These are phyloP conservation scores for Yamadazyma epiphylla DNA, from an alignment of 1,139 yeast species.

Conservation along the genomic window DNA sequence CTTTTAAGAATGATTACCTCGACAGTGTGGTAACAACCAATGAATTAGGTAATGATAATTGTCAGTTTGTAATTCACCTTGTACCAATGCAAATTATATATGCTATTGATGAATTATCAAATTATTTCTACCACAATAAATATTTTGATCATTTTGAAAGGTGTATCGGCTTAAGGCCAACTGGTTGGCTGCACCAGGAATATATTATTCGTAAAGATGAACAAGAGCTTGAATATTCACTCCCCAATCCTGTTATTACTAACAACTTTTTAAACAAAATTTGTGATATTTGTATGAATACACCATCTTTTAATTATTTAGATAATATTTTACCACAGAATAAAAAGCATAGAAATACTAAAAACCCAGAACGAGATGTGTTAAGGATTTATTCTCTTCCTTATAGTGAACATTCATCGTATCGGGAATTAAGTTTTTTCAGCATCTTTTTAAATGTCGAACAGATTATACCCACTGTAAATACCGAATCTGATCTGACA, in stretches of 20 bases:
- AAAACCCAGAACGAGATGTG: conserved; percentile 21
- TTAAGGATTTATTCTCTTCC: conserved; percentile 63
- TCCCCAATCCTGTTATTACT: conserved; percentile 3
- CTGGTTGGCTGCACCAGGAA: conserved; percentile 63
- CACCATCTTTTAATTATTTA: conserved; percentile 22
- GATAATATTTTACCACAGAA: conserved; percentile 33
- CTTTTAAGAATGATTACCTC: conserved; percentile 31
- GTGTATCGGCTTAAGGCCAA: conserved; percentile 68
- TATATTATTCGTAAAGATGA: conserved; percentile 10
- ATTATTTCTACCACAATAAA: conserved; percentile 49
- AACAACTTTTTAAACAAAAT: conserved; percentile 11
- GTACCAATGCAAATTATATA: conserved; percentile 56
- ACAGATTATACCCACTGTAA: conserved; percentile 78
- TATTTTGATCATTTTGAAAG: conserved; percentile 48
- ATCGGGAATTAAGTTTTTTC: conserved; percentile 69
- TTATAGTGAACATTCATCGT: conserved; percentile 92
- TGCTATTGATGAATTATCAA: conserved; percentile 33
- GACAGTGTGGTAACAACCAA: conserved; percentile 26
- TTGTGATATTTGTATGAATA: conserved; percentile 11
- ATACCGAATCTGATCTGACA: conserved; percentile 37
- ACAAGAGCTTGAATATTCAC: conserved; percentile 15
- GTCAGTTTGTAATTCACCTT: conserved; percentile 60
- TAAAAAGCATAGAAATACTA: conserved; percentile 14
- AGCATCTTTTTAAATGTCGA: conserved; percentile 47
- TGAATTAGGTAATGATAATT: conserved; percentile 33